These are phyloP conservation scores for Linnemannia hyalina DNA, from an alignment of 192 early-diverging fungal genomes.

Conservation along the genomic window DNA sequence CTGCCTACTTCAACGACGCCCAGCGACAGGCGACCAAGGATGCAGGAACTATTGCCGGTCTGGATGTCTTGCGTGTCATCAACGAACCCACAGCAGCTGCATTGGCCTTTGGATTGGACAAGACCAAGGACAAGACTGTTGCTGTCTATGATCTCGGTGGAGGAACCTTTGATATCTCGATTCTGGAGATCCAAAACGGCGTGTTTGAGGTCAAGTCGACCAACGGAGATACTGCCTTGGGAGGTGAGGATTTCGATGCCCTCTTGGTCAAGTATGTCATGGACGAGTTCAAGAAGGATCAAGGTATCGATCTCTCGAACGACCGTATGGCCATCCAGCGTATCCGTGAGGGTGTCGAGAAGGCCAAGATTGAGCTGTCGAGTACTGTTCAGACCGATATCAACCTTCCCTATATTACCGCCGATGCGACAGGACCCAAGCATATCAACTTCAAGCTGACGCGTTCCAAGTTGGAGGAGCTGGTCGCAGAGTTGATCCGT, in stretches of 20 bases:
- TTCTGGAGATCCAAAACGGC: conserved; percentile 97
- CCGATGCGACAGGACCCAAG: conserved; percentile 90
- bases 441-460: conserved; percentile 97
- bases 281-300: conserved; percentile 93
- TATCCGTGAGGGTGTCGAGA: conserved; percentile 97
- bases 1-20: conserved; percentile 98
- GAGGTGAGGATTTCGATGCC: conserved; percentile 84
- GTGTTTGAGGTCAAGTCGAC: conserved; percentile 99
- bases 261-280: conserved; percentile 83
- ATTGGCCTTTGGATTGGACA: conserved; percentile 92
- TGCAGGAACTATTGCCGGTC: conserved; percentile 90
- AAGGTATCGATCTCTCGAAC: conserved; percentile 83
- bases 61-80: conserved; percentile 94
- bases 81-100: conserved; percentile 98
- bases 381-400: conserved; percentile 96
- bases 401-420: conserved; percentile 96
- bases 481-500: conserved; percentile 85
- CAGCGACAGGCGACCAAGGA: conserved; percentile 98
- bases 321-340: conserved; percentile 98
- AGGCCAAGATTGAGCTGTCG: conserved; percentile 99
- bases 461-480: conserved; percentile 89
- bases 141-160: conserved; percentile 98
- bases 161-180: conserved; percentile 99
- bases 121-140: conserved; percentile 87
- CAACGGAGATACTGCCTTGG: conserved; percentile 93